Evolutionary conservation across 768 basidiomycete genomes (phyloP), one percentile per base, ranked within the genome.

Genomic region (Auricularia auricula-judae): DNA sequence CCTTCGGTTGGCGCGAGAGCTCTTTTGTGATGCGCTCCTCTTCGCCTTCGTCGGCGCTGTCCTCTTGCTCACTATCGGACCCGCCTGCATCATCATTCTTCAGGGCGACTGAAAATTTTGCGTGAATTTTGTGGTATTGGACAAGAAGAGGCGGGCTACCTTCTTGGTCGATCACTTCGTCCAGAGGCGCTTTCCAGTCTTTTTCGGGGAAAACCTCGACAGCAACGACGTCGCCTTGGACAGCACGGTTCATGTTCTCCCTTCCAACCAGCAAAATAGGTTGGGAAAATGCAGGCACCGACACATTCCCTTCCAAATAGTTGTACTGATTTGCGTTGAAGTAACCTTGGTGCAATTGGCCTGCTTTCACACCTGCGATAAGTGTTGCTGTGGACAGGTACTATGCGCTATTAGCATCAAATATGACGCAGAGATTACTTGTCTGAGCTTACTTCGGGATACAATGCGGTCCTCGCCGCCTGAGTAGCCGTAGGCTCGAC

Each of bases 321-420:
- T 99, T 98, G 76, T 94, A 99, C 68, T 87, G 87, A 69, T 91
- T 97, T 2, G 94, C 92, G 71, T 90, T 93, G 77, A 96, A 99
- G 72, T 95, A 87, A 0, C 97, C 97, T 76, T 98, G 93, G 70
- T 93, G 84, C 3, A 95, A 81, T 51, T 87, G 78, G 2, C 91
- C 92, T 3, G 84, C 82, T 73, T 94, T 95, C 64, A 98, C 80
- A 1, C 93, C 95, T 10, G 93, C 91, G 44, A 85, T 71, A 8
- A 98, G 74, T 0, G 83, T 85, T 0, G 86, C 80, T 8, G 82
- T 79, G 0, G 93, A 80, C 16, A 97, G 78, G 72, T 98, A 95
- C 93, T 98, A 64, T 3, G 8, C 39, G 12, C 8, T 42, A 14
- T 42, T 4, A 42, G 39, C 8, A 29, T 29, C 23, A 7, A 12